phyloP scores from a whole-genome alignment of 352 stramenopile species.

The Phytophthora kernoviae region DNA sequence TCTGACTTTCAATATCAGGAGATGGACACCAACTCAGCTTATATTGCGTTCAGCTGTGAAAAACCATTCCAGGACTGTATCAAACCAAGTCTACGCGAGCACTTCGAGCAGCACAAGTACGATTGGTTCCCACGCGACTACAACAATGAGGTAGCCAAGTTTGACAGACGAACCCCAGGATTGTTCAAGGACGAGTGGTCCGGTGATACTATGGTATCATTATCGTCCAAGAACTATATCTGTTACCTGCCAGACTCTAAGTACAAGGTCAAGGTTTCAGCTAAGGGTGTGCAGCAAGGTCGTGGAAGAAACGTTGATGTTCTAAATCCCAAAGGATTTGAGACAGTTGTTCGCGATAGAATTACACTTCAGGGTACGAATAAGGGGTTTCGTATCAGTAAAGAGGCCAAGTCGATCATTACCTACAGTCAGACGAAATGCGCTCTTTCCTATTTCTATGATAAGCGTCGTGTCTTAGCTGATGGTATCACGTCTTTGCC shows the following conservation, averaged over 20 bases:
- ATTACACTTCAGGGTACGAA: too few relatives aligned
- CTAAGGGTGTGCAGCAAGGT: too few relatives aligned
- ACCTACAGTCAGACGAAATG: slow-evolving; percentile 13
- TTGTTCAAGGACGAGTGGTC: background rate
- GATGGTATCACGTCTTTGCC: slow-evolving; percentile 16
- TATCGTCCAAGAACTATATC: background rate
- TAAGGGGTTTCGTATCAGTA: slow-evolving; percentile 24
- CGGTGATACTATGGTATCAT: background rate
- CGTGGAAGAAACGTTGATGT: too few relatives aligned
- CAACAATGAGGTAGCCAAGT: background rate
- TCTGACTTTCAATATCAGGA: too few relatives aligned
- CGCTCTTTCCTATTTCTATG: slow-evolving; percentile 5
- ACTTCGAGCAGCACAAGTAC: background rate
- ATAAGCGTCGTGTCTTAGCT: slow-evolving; percentile 22
- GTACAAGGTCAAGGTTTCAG: too few relatives aligned
- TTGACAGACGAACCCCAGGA: background rate
- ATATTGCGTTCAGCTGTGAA: too few relatives aligned
- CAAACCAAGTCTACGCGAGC: background rate
- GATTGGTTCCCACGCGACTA: too few relatives aligned
- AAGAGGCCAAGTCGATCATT: slow-evolving; percentile 25
- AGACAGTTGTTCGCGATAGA: too few relatives aligned
- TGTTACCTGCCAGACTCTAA: background rate
- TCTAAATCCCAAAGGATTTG: too few relatives aligned
- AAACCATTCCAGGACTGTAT: background rate
- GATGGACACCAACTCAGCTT: too few relatives aligned